Conservation (phyloP, 768 basidiomycete genomes). For the Fomitopsis pulvina region DNA sequence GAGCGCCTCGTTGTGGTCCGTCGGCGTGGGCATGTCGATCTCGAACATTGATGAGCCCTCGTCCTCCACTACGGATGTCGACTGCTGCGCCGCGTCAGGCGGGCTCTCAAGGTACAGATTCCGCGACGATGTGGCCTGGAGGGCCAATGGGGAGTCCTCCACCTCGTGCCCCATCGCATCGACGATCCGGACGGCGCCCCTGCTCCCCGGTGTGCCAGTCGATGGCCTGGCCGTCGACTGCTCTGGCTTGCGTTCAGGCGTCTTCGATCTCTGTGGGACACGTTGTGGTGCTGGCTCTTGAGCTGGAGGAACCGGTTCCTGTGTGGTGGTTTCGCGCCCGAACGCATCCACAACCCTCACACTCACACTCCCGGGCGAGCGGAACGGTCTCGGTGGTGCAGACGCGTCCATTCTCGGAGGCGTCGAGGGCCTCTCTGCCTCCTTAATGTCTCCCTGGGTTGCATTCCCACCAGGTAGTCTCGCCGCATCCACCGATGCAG, state of each 20-base stretch:
- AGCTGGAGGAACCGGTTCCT: neutral
- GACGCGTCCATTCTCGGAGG: slow-evolving; percentile 24
- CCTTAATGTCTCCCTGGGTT: neutral
- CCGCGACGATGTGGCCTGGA: neutral
- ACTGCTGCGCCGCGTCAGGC: neutral
- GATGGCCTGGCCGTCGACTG: slow-evolving; percentile 13
- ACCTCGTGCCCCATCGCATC: slow-evolving; percentile 67
- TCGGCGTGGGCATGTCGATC: slow-evolving; percentile 21
- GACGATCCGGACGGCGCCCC: slow-evolving; percentile 48
- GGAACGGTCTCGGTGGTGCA: slow-evolving; percentile 31
- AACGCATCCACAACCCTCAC: slow-evolving; percentile 70
- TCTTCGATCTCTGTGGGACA: neutral
- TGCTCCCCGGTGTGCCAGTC: slow-evolving; percentile 20
- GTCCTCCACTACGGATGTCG: neutral
- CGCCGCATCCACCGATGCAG: neutral
- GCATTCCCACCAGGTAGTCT: too few relatives aligned
- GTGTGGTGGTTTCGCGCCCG: slow-evolving; percentile 37
- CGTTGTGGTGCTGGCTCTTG: neutral
- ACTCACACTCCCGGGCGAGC: slow-evolving; percentile 12
- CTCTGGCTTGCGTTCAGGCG: slow-evolving; percentile 1
- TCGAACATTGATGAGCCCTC: neutral
- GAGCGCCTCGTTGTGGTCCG: slow-evolving; percentile 43
- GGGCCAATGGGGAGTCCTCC: slow-evolving; percentile 16
- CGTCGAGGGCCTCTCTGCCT: slow-evolving; percentile 15
- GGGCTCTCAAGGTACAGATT: neutral